Base-by-base conservation (phyloP, 2,329 filamentous ascomycete species). In the Laburnicola sp. region DNA sequence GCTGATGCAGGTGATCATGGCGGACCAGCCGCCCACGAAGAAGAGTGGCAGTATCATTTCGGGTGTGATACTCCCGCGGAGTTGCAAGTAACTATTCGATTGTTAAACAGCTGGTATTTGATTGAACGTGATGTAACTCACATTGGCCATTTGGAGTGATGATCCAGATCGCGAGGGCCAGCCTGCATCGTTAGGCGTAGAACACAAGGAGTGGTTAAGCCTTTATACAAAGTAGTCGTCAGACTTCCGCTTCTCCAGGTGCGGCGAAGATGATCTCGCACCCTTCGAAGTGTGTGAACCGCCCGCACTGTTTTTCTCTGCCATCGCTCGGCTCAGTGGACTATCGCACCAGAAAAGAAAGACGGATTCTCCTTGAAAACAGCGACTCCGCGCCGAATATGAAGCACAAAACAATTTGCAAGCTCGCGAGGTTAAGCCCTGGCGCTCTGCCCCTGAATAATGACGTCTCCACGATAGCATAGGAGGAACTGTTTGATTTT, bases 51-150 rank as follows among this genome's bases (percentile, higher is more conserved):
- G 66, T 30, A 91, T 83, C 80, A 92, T 82, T 63, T 87, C 84
- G 8, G 88, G 88, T 51, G 87, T 71, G 54, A 91, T 84, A 58
- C 84, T 88, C 63, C 88, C 88, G 65, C 90, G 87, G 68, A 92
- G 77, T 48, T 86, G 86, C 64, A 91, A 74, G 65, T 90, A 87
- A 50, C 85, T 80, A 9, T 16, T 16, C 16, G 16, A 16, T 16
- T 16, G 16, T 16, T 16, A 16, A 16, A 16, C 16, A 16, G 16
- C 16, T 16, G 16, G 16, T 16, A 16, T 16, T 16, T 16, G 16
- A 16, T 16, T 16, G 16, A 16, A 16, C 16, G 16, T 16, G 16
- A 16, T 16, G 16, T 16, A 16, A 16, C 16, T 16, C 16, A 16
- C 16, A 1, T 16, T 16, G 88, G 88, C 80, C 86, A 86, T 79